A percentile compares a stretch with the other conserved stretches of the same genome.
These are phyloP conservation scores for Pichia paraexigua DNA, from an alignment of 805 yeast genomes.

Conservation along the genomic window DNA sequence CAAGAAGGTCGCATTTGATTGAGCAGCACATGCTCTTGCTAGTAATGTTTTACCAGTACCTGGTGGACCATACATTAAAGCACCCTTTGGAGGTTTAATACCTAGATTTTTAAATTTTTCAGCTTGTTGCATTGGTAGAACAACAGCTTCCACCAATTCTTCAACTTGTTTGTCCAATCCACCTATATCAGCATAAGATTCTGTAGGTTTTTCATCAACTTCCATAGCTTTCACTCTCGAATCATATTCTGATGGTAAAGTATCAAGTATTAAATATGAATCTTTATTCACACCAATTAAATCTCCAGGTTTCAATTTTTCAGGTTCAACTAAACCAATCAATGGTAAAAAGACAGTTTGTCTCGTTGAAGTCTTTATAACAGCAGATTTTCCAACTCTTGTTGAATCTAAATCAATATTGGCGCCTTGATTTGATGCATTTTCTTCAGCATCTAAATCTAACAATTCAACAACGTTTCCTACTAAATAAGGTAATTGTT, in stretches of 20 bases:
- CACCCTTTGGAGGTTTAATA: constrained; percentile 97
- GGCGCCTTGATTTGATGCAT: constrained; percentile 86
- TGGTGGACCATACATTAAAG: constrained; percentile 98
- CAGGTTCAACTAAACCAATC: constrained; percentile 91
- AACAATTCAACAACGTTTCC: constrained; percentile 94
- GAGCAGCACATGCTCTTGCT: constrained; percentile 99
- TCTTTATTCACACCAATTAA: constrained; percentile 97
- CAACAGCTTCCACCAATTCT: constrained; percentile 97
- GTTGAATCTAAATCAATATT: constrained; percentile 89
- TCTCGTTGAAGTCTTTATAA: constrained; percentile 92
- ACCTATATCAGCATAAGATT: constrained; percentile 94
- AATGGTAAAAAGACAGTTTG: constrained; percentile 95
- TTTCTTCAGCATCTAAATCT: constrained; percentile 78
- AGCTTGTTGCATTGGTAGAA: constrained; percentile 96
- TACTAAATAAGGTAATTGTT: constrained; percentile 90
- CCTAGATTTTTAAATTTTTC: constrained; percentile 93
- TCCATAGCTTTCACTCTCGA: constrained; percentile 98
- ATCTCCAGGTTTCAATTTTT: constrained; percentile 91
- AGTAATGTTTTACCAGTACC: constrained; percentile 97
- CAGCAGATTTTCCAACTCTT: constrained; percentile 94
- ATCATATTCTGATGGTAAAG: constrained; percentile 95
- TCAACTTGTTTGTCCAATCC: constrained; percentile 98
- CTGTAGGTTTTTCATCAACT: constrained; percentile 97
- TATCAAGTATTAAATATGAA: constrained; percentile 85
- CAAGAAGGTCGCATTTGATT: constrained; percentile 93